These are phyloP conservation scores for Solanum sejunctum DNA, from an alignment of 257 asterid species.

Conservation along the genomic window DNA sequence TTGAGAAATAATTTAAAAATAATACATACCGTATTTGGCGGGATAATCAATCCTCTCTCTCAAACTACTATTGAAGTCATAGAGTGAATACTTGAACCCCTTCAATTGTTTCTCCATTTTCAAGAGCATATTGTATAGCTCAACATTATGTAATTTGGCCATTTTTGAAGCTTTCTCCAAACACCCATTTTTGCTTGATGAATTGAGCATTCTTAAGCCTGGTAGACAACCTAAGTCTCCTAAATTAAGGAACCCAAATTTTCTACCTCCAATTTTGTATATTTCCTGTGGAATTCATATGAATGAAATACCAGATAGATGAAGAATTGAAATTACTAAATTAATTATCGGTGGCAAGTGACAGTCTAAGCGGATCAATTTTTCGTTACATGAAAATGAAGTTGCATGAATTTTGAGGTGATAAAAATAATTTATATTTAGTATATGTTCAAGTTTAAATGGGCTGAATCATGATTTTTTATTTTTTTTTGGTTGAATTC, in stretches of 20 bases:
- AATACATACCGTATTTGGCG: slow-evolving; percentile 26
- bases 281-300: slow-evolving; percentile 25
- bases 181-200: slow-evolving; percentile 19
- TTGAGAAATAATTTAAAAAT: too few species aligned
- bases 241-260: slow-evolving; percentile 48
- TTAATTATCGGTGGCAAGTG: not conserved
- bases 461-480: not conserved
- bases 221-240: slow-evolving; percentile 62
- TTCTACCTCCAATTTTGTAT: slow-evolving; percentile 45
- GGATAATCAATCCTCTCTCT: slow-evolving; percentile 26
- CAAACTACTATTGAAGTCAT: slow-evolving; percentile 29
- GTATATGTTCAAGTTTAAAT: not conserved
- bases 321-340: not conserved
- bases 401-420: not conserved
- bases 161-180: slow-evolving; percentile 30
- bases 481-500: not conserved
- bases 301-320: not conserved
- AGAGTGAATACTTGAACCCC: slow-evolving; percentile 43
- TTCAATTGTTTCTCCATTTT: slow-evolving; percentile 21
- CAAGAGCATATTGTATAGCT: slow-evolving; percentile 11
- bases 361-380: not conserved
- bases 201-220: slow-evolving; percentile 31
- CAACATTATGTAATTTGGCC: slow-evolving; percentile 38
- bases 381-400: not conserved
- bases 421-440: not conserved